Base-by-base conservation (phyloP, 257 asterid species). In the Solanum chilense region DNA sequence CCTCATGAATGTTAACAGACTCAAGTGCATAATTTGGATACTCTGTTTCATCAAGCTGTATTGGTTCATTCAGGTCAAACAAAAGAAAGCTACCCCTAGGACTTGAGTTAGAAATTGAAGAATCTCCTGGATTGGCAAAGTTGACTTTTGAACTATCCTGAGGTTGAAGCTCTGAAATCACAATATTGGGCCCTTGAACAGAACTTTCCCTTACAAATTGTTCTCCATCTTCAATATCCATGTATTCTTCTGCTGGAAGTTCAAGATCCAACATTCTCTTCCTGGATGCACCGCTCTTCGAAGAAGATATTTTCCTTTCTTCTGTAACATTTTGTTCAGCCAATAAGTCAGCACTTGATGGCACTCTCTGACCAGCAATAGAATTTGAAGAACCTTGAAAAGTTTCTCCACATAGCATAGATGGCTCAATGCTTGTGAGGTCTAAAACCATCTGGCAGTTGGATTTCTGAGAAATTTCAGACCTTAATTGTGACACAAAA, bases 1-100 rank as follows among this genome's bases (percentile, higher is more conserved):
- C 93, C 60, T 68, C 60, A 68, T 74, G 85, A 86, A 37, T 25
- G 83, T 12, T 64, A n/a, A 81, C 71, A 86, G 90, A 89, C 35
- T 86, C 91, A 49, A 86, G 64, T 16, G 89, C 78, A 64, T 92
- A 89, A 87, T 47, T 89, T 71, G 89, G 85, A 82, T 87, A 60
- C 45, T 76, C 88, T 21, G 91, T 70, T 64, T 94, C 96, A 81
- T 90, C 92, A 11, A 86, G 81, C 82, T 90, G 88, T 64, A 90
- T 16, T 25, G 98, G 97, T 71, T 93, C 96, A 86, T 94, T 95
- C 92, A 95, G 92, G 93, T 95, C 98, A 41, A 95, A 83, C 86
- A 88, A 92, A 87, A 87, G 80, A 37, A 11, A 83, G 52, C 21
- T 84, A 58, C 90, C 88, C 85, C 82, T 44, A 90, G 87, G 71